Conservation (phyloP, 495 filamentous ascomycete genomes). For the Hypoxylon lenormandii region DNA sequence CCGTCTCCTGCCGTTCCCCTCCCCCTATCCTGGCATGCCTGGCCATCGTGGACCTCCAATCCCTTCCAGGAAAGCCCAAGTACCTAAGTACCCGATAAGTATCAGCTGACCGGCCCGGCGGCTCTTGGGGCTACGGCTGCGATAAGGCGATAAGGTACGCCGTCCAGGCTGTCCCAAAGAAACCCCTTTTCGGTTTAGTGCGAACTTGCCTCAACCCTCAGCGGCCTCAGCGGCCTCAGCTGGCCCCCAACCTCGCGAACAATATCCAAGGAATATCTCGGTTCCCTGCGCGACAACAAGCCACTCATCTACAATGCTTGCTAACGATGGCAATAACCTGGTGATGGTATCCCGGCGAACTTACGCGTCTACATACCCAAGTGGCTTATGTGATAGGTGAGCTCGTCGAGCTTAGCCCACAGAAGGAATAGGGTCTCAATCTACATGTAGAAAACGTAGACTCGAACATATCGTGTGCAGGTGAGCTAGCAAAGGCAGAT, state of each 20-base stretch:
- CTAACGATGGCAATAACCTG: not conserved
- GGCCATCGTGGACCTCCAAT: too few species aligned
- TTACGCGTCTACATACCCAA: too few species aligned
- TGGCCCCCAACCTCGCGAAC: conserved; percentile 44
- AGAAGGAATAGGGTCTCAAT: not conserved
- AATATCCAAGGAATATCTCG: conserved; percentile 6
- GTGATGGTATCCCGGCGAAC: not conserved
- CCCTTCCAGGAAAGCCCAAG: conserved; percentile 4
- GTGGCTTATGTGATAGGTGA: not conserved
- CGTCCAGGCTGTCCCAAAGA: conserved; percentile 10
- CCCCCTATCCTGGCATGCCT: too few species aligned
- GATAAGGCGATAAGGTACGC: conserved; percentile 41
- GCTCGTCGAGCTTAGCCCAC: not conserved
- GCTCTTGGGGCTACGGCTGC: conserved; percentile 29
- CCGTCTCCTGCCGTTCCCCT: not conserved
- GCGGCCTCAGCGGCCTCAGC: conserved; percentile 47
- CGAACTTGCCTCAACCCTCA: conserved; percentile 46
- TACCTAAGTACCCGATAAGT: not conserved
- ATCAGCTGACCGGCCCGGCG: conserved; percentile 13
- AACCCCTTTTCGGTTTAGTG: conserved; percentile 22
- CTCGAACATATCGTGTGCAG: not conserved
- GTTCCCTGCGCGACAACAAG: conserved; percentile 24
- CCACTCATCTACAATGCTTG: conserved; percentile 1
- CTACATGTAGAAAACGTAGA: not conserved
- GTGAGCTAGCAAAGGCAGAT: not conserved